Conservation (phyloP, 352 stramenopile genomes). For the Pythium pyrilobum region DNA sequence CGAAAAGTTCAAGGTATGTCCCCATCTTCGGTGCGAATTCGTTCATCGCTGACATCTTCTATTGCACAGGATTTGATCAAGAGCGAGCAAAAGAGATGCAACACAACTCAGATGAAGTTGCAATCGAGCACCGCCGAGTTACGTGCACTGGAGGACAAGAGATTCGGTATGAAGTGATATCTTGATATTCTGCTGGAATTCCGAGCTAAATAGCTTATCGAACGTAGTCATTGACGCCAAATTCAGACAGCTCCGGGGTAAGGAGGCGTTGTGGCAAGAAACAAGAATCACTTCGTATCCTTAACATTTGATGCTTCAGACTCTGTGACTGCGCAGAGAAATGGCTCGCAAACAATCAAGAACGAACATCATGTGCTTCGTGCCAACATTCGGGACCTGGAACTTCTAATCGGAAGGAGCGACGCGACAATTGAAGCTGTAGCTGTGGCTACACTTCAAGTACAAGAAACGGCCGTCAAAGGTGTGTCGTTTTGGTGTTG, state of each 20-base stretch:
- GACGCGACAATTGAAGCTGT: background rate
- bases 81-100: conserved; percentile 36
- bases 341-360: too few species aligned
- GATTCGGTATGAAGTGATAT: conserved; percentile 23
- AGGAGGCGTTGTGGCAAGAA: background rate
- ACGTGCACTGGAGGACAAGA: conserved; percentile 34
- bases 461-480: too few species aligned
- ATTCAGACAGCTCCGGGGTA: conserved; percentile 14
- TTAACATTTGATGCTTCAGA: background rate
- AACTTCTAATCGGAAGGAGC: too few species aligned
- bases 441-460: too few species aligned
- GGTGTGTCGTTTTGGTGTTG: too few species aligned
- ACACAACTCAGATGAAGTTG: conserved; percentile 25
- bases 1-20: conserved; percentile 45
- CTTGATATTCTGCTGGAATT: background rate
- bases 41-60: background rate
- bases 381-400: too few species aligned
- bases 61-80: conserved; percentile 30
- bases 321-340: background rate
- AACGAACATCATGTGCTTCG: too few species aligned
- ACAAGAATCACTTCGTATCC: too few species aligned
- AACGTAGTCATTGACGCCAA: conserved; percentile 38
- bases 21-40: background rate
- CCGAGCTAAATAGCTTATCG: background rate
- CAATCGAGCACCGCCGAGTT: conserved; percentile 27